phyloP scores from a whole-genome alignment of 805 yeast genomes.

The Ogataea corticis region DNA sequence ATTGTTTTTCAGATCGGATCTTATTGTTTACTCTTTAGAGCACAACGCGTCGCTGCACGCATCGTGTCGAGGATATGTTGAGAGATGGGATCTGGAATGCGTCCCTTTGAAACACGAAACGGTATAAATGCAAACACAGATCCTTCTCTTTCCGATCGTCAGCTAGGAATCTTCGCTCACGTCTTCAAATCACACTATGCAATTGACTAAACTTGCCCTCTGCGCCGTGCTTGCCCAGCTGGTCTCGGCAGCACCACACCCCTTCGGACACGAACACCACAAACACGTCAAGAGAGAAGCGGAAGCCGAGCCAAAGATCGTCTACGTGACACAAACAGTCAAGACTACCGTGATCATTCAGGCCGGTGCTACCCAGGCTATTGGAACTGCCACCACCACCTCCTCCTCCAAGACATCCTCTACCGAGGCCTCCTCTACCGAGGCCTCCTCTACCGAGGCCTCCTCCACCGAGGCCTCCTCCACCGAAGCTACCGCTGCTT shows the following conservation, averaged over 20 bases:
- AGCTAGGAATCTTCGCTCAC: background rate
- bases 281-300: conserved; percentile 22
- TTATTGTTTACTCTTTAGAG: conserved; percentile 1
- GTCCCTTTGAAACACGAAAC: conserved; percentile 3
- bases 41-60: conserved; percentile 3
- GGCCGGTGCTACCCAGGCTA: conserved; percentile 22
- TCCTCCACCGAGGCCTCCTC: no score
- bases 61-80: background rate
- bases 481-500: no score
- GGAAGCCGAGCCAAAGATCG: conserved; percentile 21
- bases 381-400: conserved; percentile 13
- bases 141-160: background rate
- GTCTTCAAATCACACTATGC: conserved; percentile 14
- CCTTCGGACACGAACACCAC: conserved; percentile 12
- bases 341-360: conserved; percentile 25
- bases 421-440: conserved; percentile 4
- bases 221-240: conserved; percentile 22
- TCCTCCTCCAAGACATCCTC: conserved; percentile 8
- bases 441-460: no score
- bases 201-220: conserved; percentile 22
- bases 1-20: background rate
- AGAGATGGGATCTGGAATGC: conserved; percentile 2
- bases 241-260: conserved; percentile 27
- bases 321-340: conserved; percentile 27
- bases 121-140: background rate